A percentile compares a stretch with the other conserved stretches of the same genome.
These are phyloP conservation scores for Salix koriyanagi DNA, from an alignment of 345 rosid genomes.

Conservation along the genomic window DNA sequence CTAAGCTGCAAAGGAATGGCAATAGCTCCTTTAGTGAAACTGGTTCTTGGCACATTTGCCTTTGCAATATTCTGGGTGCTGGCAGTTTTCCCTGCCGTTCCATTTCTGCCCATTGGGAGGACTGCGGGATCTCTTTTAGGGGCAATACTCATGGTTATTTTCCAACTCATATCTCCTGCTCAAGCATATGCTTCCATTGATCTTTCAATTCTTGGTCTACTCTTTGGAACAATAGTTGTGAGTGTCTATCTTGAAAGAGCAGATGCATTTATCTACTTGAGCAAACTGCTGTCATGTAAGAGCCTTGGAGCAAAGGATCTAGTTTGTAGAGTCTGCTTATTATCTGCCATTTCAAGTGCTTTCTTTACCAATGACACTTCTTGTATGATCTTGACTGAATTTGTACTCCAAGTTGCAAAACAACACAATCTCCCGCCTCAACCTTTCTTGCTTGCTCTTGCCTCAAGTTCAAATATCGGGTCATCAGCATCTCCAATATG, in stretches of 20 bases:
- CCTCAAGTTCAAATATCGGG: slow-evolving; percentile 81
- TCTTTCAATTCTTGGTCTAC: slow-evolving; percentile 77
- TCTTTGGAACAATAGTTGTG: slow-evolving; percentile 88
- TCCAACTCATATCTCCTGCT: slow-evolving; percentile 59
- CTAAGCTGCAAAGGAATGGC: slow-evolving; percentile 35
- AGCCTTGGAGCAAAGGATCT: slow-evolving; percentile 74
- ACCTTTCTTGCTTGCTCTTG: slow-evolving; percentile 73
- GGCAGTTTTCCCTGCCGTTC: slow-evolving; percentile 81
- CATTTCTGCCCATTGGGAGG: slow-evolving; percentile 73
- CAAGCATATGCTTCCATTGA: slow-evolving; percentile 80
- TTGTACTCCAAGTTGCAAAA: slow-evolving; percentile 71
- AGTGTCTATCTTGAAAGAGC: slow-evolving; percentile 77
- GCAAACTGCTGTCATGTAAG: slow-evolving; percentile 63
- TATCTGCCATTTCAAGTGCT: slow-evolving; percentile 80
- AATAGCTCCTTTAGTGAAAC: slow-evolving; percentile 47
- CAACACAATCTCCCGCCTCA: slow-evolving; percentile 77
- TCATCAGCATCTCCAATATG: slow-evolving; percentile 90
- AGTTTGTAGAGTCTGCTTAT: slow-evolving; percentile 55
- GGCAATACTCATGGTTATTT: slow-evolving; percentile 82
- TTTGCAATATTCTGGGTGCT: slow-evolving; percentile 73
- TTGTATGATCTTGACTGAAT: slow-evolving; percentile 81
- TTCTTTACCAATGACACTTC: slow-evolving; percentile 84
- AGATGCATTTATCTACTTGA: slow-evolving; percentile 72
- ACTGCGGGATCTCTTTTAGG: slow-evolving; percentile 87
- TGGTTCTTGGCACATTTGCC: slow-evolving; percentile 62